phyloP scores from a whole-genome alignment of 23 red algal genomes.

The Gracilariopsis chorda region DNA sequence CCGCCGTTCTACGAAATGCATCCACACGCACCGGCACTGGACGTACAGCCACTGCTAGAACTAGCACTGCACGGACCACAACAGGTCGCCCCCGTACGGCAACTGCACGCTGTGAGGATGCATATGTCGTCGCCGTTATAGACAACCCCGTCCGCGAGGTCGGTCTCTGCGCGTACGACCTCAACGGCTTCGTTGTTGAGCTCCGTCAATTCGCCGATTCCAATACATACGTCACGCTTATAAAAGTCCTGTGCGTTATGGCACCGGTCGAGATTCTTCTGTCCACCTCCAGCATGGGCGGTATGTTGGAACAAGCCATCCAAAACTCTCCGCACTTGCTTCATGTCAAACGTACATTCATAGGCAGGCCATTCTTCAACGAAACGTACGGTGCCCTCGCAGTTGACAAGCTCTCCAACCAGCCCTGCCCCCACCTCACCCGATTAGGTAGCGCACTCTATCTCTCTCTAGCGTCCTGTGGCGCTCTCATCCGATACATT shows the following conservation, averaged over 20 bases:
- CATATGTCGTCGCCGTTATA: conserved; percentile 80
- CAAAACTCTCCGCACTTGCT: conserved; percentile 24
- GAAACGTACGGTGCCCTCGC: conserved; percentile 73
- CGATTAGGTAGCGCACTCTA: conserved; percentile 52
- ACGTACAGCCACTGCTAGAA: conserved; percentile 31
- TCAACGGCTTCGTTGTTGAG: conserved; percentile 77
- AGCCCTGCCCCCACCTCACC: conserved; percentile 44
- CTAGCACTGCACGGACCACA: conserved; percentile 26
- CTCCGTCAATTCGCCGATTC: conserved; percentile 79
- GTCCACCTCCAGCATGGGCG: conserved; percentile 36
- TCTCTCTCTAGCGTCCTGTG: conserved; percentile 75
- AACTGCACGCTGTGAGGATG: conserved; percentile 34
- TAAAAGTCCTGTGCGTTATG: conserved; percentile 63
- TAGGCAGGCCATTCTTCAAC: conserved; percentile 73
- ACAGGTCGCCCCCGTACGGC: conserved; percentile 33
- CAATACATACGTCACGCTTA: conserved; percentile 63
- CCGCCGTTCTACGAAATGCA: background rate
- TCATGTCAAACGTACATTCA: conserved; percentile 53
- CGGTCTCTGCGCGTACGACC: conserved; percentile 77
- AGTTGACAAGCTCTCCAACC: conserved; percentile 46
- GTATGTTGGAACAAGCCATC: conserved; percentile 55
- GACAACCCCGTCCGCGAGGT: conserved; percentile 80
- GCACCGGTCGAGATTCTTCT: conserved; percentile 75
- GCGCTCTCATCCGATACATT: conserved; percentile 78
- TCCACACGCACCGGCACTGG: background rate